Evolutionary conservation across 495 filamentous ascomycete genomes (phyloP), one percentile per base, ranked within the genome.

Genomic region (Elaphomyces granulatus): DNA sequence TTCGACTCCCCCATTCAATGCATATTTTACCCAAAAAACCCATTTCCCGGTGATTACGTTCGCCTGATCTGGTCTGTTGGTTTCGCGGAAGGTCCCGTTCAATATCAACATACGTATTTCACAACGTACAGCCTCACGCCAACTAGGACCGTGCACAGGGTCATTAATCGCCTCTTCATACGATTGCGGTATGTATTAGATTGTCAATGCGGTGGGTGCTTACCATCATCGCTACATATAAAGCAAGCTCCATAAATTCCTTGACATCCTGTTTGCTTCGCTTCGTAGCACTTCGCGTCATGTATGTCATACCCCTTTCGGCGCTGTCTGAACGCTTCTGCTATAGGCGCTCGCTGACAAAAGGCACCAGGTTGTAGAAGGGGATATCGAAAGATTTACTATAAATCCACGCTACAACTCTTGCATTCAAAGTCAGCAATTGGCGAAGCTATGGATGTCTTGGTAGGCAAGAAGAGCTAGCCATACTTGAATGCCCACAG

Each of bases 401-500:
- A 49, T 92, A 93, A 26, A 82, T 70, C 43, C 68, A 70, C 38
- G 80, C 74, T 1, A 93, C 81, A 9, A 83, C 78, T 48, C 78
- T 82, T 47, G 8, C 12, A 40, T 34, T 46, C 43, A 38, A 28
- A 38, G 18, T 34, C 37, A 18, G 15, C 17, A 15, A 10, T 15
- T 34, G 12, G 30, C 12, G 7, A 21, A 20, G 17, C 33, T n/a
- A n/a, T n/a, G n/a, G n/a, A n/a, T n/a, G n/a, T n/a, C n/a, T n/a
- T n/a, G n/a, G n/a, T n/a, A n/a, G n/a, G n/a, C n/a, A n/a, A n/a
- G n/a, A n/a, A n/a, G n/a, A n/a, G n/a, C n/a, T n/a, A 6, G 16
- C 61, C 74, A 59, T 60, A 83, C 79, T 85, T 90, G 65, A 95
- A 95, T 9, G 87, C 77, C 85, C 83, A 94, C 38, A 98, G 49